These are phyloP conservation scores for Fragosphaeria purpurea DNA, from an alignment of 2,329 filamentous ascomycete genomes.

Conservation along the genomic window DNA sequence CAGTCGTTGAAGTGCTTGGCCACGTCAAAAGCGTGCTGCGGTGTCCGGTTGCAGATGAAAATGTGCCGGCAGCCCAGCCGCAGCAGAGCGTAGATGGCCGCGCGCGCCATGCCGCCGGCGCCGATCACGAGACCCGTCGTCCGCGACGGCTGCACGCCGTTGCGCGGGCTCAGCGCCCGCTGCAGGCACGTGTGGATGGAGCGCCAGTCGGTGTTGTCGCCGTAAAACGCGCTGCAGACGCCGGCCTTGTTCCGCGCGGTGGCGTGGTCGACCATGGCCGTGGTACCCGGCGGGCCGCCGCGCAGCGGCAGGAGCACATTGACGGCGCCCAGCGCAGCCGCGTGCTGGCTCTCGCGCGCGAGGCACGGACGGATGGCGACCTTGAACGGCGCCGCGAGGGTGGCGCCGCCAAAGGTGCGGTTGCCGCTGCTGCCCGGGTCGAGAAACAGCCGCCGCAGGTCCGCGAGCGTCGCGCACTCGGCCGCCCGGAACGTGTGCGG, in stretches of 20 bases:
- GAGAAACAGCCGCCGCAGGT: constrained; percentile 48
- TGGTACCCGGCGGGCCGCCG: constrained; percentile 25
- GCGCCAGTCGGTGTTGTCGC: constrained; percentile 34
- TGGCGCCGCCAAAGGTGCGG: constrained; percentile 54
- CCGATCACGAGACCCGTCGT: constrained; percentile 50
- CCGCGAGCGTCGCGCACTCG: constrained; percentile 50
- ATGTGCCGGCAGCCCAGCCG: constrained; percentile 64
- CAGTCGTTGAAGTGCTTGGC: constrained; percentile 57
- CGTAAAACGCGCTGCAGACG: constrained; percentile 53
- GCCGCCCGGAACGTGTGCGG: constrained; percentile 53
- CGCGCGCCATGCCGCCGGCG: constrained; percentile 62
- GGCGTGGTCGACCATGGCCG: constrained; percentile 40
- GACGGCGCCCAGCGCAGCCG: constrained; percentile 60
- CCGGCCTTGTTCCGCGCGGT: constrained; percentile 52
- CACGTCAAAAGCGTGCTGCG: constrained; percentile 48
- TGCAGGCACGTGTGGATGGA: constrained; percentile 47
- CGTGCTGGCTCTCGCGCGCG: constrained; percentile 56
- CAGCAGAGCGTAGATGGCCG: constrained; percentile 63
- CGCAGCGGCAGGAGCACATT: constrained; percentile 62
- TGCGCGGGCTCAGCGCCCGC: constrained; percentile 59
- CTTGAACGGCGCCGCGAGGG: constrained; percentile 61
- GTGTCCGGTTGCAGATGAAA: constrained; percentile 60
- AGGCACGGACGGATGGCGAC: constrained; percentile 55
- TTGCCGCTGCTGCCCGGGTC: constrained; percentile 26
- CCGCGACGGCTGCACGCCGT: constrained; percentile 42